A percentile compares a stretch with the other conserved stretches of the same genome.
These are phyloP conservation scores for Suillus spraguei DNA, from an alignment of 768 basidiomycete species.

Conservation along the genomic window DNA sequence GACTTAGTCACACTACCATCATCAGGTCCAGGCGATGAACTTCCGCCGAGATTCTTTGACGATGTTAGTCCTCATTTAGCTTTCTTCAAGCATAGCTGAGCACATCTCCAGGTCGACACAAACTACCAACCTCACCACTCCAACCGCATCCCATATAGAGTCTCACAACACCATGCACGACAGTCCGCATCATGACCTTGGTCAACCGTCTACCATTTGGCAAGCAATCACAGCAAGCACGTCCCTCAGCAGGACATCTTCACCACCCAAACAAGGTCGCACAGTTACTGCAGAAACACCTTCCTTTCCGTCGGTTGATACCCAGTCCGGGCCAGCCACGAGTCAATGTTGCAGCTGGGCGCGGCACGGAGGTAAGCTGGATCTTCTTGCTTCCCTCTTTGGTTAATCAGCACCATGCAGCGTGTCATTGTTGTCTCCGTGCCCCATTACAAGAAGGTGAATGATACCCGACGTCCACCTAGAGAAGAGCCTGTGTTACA, in stretches of 20 bases:
- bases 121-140: not conserved
- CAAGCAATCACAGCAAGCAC: not conserved
- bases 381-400: not conserved
- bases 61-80: not conserved
- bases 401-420: not conserved
- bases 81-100: not conserved
- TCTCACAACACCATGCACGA: not conserved
- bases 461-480: not conserved
- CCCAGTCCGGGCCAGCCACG: not conserved
- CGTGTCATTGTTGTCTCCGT: not conserved
- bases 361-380: not conserved
- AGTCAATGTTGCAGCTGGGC: not conserved
- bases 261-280: not conserved
- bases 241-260: not conserved
- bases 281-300: not conserved
- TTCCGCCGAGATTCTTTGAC: not conserved
- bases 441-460: not conserved
- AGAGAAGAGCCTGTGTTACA: not conserved
- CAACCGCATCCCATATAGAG: not conserved
- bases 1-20: too few relatives aligned
- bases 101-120: not conserved
- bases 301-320: not conserved
- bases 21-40: not conserved
- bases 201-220: not conserved
- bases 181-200: not conserved